A percentile compares a stretch with the other conserved stretches of the same genome.
Evolutionary conservation across 2,329 filamentous ascomycete genomes (phyloP).

Genomic region (Hypomyces rosellus): DNA sequence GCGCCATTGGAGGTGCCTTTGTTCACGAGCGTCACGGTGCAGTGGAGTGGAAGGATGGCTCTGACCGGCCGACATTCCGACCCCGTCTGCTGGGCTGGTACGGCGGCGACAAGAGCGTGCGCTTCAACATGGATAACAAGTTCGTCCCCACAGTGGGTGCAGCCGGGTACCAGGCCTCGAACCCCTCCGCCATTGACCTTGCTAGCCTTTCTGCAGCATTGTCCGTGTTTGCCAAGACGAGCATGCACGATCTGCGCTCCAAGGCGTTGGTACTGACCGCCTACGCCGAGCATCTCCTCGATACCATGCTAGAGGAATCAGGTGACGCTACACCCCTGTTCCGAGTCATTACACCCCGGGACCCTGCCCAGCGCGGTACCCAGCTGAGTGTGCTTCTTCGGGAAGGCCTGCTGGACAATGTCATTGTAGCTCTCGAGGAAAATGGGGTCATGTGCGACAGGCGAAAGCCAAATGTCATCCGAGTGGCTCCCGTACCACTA

Average conservation of each 20-base stretch:
- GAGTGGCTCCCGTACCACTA: conserved; percentile 75
- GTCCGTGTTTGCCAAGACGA: conserved; percentile 65
- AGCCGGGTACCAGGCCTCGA: conserved; percentile 77
- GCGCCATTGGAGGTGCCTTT: conserved; percentile 72
- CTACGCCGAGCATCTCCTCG: conserved; percentile 66
- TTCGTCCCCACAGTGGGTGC: conserved; percentile 76
- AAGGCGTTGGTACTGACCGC: conserved; percentile 69
- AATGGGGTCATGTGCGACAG: conserved; percentile 74
- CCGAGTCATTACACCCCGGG: conserved; percentile 61
- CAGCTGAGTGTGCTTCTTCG: conserved; percentile 70
- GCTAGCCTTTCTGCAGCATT: conserved; percentile 68
- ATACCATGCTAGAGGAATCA: conserved; percentile 32
- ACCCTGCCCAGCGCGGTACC: conserved; percentile 63
- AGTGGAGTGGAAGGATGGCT: conserved; percentile 38
- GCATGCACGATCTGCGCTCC: conserved; percentile 59
- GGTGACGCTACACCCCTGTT: conserved; percentile 37
- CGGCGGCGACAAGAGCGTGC: conserved; percentile 67
- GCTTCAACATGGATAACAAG: conserved; percentile 78
- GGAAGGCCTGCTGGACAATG: conserved; percentile 62
- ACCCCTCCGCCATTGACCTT: conserved; percentile 71
- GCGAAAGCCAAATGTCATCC: conserved; percentile 76
- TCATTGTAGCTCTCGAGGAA: conserved; percentile 57
- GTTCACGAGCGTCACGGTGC: conserved; percentile 69
- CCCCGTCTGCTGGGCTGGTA: conserved; percentile 79
- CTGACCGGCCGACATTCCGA: conserved; percentile 41